Evolutionary conservation across 257 asterid species (phyloP).

Genomic region (Solanum boliviense): DNA sequence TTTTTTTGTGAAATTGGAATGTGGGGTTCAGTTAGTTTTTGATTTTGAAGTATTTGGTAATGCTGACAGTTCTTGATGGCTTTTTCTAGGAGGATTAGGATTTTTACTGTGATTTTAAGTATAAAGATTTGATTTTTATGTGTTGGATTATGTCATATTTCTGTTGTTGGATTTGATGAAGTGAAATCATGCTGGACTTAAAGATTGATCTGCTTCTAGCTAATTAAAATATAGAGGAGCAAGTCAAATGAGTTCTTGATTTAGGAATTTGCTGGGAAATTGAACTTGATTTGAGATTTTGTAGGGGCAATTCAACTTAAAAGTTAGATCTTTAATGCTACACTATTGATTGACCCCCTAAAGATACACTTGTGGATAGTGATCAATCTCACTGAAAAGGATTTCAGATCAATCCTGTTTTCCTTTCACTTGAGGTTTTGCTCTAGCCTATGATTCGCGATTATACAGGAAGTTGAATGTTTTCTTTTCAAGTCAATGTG

Average conservation of each 20-base stretch:
- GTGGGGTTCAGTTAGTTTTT: background rate
- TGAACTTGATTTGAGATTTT: background rate
- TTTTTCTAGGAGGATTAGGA: background rate
- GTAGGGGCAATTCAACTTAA: background rate
- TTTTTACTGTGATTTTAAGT: background rate
- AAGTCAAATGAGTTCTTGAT: background rate
- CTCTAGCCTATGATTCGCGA: background rate
- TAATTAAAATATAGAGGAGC: background rate
- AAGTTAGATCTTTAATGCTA: background rate
- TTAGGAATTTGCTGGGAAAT: background rate
- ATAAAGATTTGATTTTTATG: background rate
- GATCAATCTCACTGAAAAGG: background rate
- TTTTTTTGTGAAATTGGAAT: background rate
- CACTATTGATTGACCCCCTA: background rate
- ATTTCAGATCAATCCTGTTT: background rate
- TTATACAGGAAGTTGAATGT: background rate
- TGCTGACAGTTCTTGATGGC: background rate
- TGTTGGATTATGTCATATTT: background rate
- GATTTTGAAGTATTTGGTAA: background rate
- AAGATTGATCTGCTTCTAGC: constrained; percentile 4
- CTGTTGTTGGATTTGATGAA: background rate
- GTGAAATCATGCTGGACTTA: background rate
- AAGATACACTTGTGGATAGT: background rate
- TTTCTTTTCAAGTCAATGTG: background rate
- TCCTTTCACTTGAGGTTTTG: background rate